Percentiles rank a stretch among this genome's conserved stretches.
These are phyloP conservation scores for Penicillium cosmopolitanum DNA, from an alignment of 495 filamentous ascomycete species.

Conservation along the genomic window DNA sequence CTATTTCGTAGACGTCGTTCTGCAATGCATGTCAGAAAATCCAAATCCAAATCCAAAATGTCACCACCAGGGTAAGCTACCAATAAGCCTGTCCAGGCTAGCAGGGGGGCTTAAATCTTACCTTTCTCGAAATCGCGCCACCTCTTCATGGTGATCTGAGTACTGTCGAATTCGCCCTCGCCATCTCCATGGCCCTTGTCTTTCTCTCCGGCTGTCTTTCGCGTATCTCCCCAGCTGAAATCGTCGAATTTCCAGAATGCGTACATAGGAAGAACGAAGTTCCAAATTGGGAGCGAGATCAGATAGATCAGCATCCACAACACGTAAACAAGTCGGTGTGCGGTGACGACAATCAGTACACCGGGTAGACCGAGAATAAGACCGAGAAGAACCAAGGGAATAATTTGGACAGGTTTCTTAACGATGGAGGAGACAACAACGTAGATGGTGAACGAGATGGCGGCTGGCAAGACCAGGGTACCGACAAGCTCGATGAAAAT, in stretches of 20 bases:
- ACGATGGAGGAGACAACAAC: constrained; percentile 89
- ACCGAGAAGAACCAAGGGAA: constrained; percentile 87
- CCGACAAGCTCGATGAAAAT: constrained; percentile 96
- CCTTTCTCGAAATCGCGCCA: constrained; percentile 96
- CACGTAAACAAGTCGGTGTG: constrained; percentile 92
- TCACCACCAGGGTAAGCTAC: not conserved
- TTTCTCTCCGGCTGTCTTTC: constrained; percentile 92
- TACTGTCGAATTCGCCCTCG: constrained; percentile 96
- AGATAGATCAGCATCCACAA: constrained; percentile 98
- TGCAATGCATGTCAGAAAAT: constrained; percentile 13
- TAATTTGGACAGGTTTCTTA: constrained; percentile 79
- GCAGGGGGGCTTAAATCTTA: constrained; percentile 30
- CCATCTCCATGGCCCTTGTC: constrained; percentile 81
- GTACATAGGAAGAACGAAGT: constrained; percentile 92
- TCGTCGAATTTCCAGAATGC: constrained; percentile 99
- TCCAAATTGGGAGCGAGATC: constrained; percentile 93
- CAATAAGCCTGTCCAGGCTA: not conserved
- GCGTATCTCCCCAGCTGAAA: constrained; percentile 98
- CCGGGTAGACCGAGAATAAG: constrained; percentile 94
- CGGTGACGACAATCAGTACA: constrained; percentile 90
- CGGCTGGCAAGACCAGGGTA: constrained; percentile 91
- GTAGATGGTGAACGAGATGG: constrained; percentile 96
- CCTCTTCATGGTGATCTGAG: constrained; percentile 97
- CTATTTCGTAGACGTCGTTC: constrained; percentile 32
- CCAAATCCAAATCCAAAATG: not conserved